Evolutionary conservation across 371 early-diverging fungal genomes (phyloP), one percentile per base, ranked within the genome.

Genomic region (Mucor racemosus): DNA sequence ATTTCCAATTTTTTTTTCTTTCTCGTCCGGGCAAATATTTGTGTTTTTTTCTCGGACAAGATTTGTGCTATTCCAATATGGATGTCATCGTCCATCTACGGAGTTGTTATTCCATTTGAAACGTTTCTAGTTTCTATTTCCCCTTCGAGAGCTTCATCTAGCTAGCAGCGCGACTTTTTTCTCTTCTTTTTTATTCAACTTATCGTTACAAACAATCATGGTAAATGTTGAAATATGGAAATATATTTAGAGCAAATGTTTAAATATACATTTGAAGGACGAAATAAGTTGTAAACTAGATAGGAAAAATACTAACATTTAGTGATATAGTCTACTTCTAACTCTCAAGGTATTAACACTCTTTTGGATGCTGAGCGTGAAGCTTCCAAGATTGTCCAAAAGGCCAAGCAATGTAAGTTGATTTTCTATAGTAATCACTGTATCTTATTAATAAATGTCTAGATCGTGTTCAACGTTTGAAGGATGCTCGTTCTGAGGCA

Each of bases 401-500:
- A 95, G 73, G 94, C 97, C 7, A 90, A 95, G 71, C 91, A 93
- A 77, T 95, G 97, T 97, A 92, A 82, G 86, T 62, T 15, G 4
- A 0, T 1, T 15, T 6, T 41, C 1, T 58, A 17, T 38, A 34
- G 39, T 19, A n/a, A 15, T 19, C 14, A 54, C 33, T 5, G 7
- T 54, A 10, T 31, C 10, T 38, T 31, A 35, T n/a, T 14, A 34
- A 14, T 7, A 17, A 33, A 33, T 39, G 9, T 44, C 5, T 75
- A 97, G 98, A 96, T 82, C 94, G 98, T 66, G 89, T 92, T 57
- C 90, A 95, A 79, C 86, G 95, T 53, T 84, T 97, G 58, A 96
- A 96, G 87, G 97, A 94, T 78, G 98, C 98, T 41, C 92, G 97
- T 64, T 84, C 90, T 10, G 97, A 96, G 72, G 98, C 98, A 21